Percentiles rank a stretch among this genome's conserved stretches.
phyloP scores from a whole-genome alignment of 2,329 filamentous ascomycete genomes.

The Fusarium tricinctum region DNA sequence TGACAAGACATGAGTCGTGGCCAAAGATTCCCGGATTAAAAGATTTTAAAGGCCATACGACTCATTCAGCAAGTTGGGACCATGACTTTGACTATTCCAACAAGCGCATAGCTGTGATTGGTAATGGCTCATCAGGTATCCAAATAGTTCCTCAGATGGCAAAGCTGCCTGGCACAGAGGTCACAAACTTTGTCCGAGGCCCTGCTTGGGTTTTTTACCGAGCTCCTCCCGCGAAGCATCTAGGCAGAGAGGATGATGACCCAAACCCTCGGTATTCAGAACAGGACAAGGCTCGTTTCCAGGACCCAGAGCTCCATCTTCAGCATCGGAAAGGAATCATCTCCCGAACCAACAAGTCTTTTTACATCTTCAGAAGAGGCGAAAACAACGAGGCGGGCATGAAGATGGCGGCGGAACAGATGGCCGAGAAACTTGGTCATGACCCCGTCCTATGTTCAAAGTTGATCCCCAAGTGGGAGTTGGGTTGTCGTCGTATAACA shows the following conservation, averaged over 20 bases:
- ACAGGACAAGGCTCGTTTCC: conserved; percentile 63
- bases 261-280: conserved; percentile 50
- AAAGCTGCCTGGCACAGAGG: conserved; percentile 50
- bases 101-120: conserved; percentile 44
- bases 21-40: conserved; percentile 38
- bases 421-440: conserved; percentile 43
- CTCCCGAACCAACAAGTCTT: conserved; percentile 49
- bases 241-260: conserved; percentile 49
- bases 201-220: conserved; percentile 56
- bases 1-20: conserved; percentile 41
- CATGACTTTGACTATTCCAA: conserved; percentile 40
- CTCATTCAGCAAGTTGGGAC: conserved; percentile 42
- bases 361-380: conserved; percentile 54
- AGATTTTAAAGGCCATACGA: conserved; percentile 41
- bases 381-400: conserved; percentile 43
- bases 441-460: conserved; percentile 42
- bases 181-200: conserved; percentile 53
- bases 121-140: conserved; percentile 42
- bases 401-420: conserved; percentile 43
- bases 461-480: conserved; percentile 43
- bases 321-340: conserved; percentile 59
- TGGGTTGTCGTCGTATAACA: conserved; percentile 41
- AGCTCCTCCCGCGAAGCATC: conserved; percentile 52
- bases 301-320: conserved; percentile 66
- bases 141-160: conserved; percentile 45